These are phyloP conservation scores for Lactuca sativa DNA, from an alignment of 129 eudicot genomes.

Conservation along the genomic window DNA sequence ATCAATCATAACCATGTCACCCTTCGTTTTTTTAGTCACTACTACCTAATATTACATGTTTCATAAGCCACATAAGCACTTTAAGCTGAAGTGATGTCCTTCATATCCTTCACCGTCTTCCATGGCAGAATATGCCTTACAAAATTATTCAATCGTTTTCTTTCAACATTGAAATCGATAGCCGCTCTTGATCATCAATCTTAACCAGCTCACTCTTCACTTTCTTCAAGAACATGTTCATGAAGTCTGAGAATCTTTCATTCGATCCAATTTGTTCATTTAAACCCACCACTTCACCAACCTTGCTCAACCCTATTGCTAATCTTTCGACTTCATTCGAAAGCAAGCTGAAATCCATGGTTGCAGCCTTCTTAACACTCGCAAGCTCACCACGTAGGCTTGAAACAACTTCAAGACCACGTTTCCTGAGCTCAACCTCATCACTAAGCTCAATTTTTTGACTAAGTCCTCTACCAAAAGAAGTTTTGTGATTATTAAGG, in stretches of 20 bases:
- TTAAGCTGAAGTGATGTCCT: no score
- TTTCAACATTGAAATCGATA: constrained; percentile 53
- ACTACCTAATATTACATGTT: no score
- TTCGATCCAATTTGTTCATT: constrained; percentile 36
- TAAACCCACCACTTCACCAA: constrained; percentile 45
- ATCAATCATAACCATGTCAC: no score
- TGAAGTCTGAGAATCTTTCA: constrained; percentile 34
- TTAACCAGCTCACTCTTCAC: constrained; percentile 38
- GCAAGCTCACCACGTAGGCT: constrained; percentile 69
- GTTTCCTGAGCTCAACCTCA: constrained; percentile 52
- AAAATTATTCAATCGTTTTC: constrained; percentile 68
- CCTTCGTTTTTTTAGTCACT: no score
- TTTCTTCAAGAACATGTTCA: constrained; percentile 55
- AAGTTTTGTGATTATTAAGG: no score
- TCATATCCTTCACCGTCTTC: constrained; percentile 80
- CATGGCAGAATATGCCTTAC: constrained; percentile 52
- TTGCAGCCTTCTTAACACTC: constrained; percentile 73
- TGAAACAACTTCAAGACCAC: constrained; percentile 73
- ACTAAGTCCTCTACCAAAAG: constrained; percentile 19
- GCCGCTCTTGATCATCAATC: constrained; percentile 47
- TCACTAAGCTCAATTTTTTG: constrained; percentile 42
- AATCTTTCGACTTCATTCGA: constrained; percentile 47
- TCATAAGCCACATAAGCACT: no score
- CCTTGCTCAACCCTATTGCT: constrained; percentile 43
- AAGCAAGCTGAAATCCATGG: constrained; percentile 55